A percentile compares a stretch with the other conserved stretches of the same genome.
Evolutionary conservation across 306 rosid species (phyloP).

Genomic region (Lathyrus oleraceus): DNA sequence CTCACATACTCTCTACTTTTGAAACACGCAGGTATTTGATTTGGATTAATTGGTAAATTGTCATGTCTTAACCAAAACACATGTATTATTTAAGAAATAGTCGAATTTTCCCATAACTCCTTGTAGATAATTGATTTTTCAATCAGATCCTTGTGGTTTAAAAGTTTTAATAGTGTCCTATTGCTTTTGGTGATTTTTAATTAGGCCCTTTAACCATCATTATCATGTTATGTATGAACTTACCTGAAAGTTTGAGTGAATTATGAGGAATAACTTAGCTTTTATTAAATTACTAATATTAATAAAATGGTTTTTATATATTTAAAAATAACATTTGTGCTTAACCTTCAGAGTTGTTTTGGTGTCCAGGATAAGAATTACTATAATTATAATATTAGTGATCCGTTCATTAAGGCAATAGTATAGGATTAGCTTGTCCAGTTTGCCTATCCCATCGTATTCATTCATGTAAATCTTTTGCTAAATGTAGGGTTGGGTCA

Average conservation of each 20-base stretch:
- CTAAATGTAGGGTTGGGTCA: background rate
- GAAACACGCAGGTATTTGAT: background rate
- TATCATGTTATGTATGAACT: background rate
- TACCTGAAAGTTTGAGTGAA: background rate
- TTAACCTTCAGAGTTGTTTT: background rate
- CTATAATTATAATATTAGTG: background rate
- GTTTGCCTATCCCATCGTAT: background rate
- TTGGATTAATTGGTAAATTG: conserved; percentile 24
- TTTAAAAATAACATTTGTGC: background rate
- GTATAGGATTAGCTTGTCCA: background rate
- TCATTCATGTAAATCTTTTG: background rate
- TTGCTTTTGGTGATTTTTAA: background rate
- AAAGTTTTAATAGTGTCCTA: conserved; percentile 1
- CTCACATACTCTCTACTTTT: conserved; percentile 11
- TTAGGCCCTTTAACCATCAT: background rate
- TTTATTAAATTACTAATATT: background rate
- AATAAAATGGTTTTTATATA: background rate
- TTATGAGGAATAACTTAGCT: background rate
- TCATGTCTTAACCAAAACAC: conserved; percentile 3
- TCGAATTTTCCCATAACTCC: background rate
- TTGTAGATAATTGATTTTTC: background rate
- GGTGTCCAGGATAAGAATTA: background rate
- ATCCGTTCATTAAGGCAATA: background rate
- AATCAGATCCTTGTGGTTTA: background rate
- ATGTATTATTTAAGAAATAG: background rate